A percentile compares a stretch with the other conserved stretches of the same genome.
phyloP scores from a whole-genome alignment of 139 green algal genomes.

The Chlamydomonas schloesseri region DNA sequence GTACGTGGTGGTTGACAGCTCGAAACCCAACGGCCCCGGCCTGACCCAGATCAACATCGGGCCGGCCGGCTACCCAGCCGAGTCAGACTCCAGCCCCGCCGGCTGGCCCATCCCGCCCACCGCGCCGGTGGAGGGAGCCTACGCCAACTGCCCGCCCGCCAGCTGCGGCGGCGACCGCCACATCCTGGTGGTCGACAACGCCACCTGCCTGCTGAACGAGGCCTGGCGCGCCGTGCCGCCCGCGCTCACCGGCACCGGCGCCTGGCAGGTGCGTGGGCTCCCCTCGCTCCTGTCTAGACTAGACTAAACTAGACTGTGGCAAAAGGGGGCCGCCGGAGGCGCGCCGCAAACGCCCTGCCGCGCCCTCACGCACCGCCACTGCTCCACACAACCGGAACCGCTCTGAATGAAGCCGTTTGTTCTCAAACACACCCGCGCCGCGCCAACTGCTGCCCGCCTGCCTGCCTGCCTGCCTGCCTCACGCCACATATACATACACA shows the following conservation, averaged over 20 bases:
- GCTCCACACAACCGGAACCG: no score
- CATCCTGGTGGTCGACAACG: conserved; percentile 53
- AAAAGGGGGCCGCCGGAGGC: no score
- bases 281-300: no score
- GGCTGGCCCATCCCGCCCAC: conserved; percentile 33
- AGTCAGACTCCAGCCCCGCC: conserved; percentile 1
- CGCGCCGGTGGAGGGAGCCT: conserved; percentile 46
- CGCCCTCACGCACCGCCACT: no score
- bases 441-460: no score
- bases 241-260: conserved; percentile 1
- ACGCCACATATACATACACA: no score
- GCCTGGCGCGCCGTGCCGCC: conserved; percentile 17
- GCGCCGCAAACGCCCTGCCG: no score
- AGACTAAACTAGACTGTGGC: no score
- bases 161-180: conserved; percentile 51
- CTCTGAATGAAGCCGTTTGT: no score
- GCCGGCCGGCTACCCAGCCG: background rate
- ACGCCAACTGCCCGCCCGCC: conserved; percentile 27
- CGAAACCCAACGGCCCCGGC: background rate
- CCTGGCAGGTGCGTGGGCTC: conserved; percentile 6
- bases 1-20: conserved; percentile 14
- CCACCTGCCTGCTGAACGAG: conserved; percentile 56
- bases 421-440: no score
- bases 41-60: conserved; percentile 12
- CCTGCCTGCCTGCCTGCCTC: no score